Evolutionary conservation across 345 rosid species (phyloP).

Genomic region (Microthlaspi erraticum): DNA sequence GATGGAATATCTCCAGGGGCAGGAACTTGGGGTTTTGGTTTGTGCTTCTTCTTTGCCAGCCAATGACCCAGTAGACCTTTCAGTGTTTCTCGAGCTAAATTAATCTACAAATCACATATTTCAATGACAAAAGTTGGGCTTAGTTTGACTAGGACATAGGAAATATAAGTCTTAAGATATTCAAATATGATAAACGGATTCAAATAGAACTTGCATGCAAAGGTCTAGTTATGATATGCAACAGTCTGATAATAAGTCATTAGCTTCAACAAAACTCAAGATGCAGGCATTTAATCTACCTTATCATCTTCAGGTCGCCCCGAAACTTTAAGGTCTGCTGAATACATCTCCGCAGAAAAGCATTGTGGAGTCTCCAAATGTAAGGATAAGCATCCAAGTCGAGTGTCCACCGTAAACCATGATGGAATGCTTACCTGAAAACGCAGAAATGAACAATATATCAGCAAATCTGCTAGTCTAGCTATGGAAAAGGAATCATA

Average conservation of each 20-base stretch:
- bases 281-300: slow-evolving; percentile 51
- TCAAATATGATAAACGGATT: slow-evolving; percentile 17
- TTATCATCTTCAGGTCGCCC: slow-evolving; percentile 99
- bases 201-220: slow-evolving; percentile 4
- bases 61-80: slow-evolving; percentile 94
- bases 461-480: slow-evolving; percentile 18
- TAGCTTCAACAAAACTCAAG: slow-evolving; percentile 23
- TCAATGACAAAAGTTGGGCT: slow-evolving; percentile 20
- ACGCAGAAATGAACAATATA: slow-evolving; percentile 24
- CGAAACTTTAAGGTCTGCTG: slow-evolving; percentile 85
- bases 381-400: slow-evolving; percentile 93
- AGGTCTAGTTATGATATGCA: slow-evolving; percentile 5
- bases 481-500: slow-evolving; percentile 15
- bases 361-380: slow-evolving; percentile 99
- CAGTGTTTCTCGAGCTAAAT: slow-evolving; percentile 95
- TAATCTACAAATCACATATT: slow-evolving; percentile 63
- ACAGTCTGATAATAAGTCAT: background rate
- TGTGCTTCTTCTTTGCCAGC: slow-evolving; percentile 84
- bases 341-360: slow-evolving; percentile 99
- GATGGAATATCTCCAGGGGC: slow-evolving; percentile 73
- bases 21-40: slow-evolving; percentile 66
- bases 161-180: slow-evolving; percentile 10
- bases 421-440: slow-evolving; percentile 96
- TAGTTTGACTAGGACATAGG: slow-evolving; percentile 18
- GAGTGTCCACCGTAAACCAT: slow-evolving; percentile 93